These are phyloP conservation scores for Agrocybe pediades DNA, from an alignment of 768 basidiomycete genomes.

Conservation along the genomic window DNA sequence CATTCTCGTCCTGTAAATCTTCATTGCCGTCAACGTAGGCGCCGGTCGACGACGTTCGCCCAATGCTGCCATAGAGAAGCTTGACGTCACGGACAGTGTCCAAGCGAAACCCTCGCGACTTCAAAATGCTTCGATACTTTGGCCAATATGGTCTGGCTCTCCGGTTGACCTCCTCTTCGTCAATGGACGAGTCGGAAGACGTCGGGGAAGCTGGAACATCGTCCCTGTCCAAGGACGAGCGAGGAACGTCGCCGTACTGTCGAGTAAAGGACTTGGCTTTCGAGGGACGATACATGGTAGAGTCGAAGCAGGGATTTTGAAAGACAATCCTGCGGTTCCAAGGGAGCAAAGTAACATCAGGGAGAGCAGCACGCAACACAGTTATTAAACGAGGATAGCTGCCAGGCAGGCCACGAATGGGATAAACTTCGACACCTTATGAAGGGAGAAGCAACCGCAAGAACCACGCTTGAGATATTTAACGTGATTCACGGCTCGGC, in stretches of 20 bases:
- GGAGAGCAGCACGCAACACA: conserved; percentile 1
- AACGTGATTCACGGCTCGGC: conserved; percentile 33
- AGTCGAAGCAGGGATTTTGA: not conserved
- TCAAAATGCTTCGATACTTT: conserved; percentile 48
- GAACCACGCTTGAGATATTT: conserved; percentile 30
- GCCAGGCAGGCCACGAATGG: conserved; percentile 20
- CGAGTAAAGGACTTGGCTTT: conserved; percentile 9
- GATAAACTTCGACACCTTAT: conserved; percentile 26
- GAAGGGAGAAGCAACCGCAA: conserved; percentile 28
- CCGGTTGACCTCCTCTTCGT: conserved; percentile 60
- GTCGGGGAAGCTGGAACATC: conserved; percentile 38
- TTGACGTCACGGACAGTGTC: conserved; percentile 73
- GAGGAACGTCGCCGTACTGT: conserved; percentile 1
- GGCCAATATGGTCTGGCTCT: conserved; percentile 67
- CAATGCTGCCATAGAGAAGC: conserved; percentile 45
- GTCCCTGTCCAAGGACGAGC: conserved; percentile 5
- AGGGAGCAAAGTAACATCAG: conserved; percentile 12
- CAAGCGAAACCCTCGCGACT: conserved; percentile 57
- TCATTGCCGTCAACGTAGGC: conserved; percentile 8
- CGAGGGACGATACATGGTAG: conserved; percentile 4
- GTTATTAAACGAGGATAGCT: conserved; percentile 15
- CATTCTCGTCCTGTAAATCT: conserved; percentile 41
- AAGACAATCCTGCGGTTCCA: not conserved
- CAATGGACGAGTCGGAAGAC: conserved; percentile 52
- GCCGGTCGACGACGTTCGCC: conserved; percentile 17